Base-by-base conservation (phyloP, 305 asterid genomes). In the Coffea humblotiana region DNA sequence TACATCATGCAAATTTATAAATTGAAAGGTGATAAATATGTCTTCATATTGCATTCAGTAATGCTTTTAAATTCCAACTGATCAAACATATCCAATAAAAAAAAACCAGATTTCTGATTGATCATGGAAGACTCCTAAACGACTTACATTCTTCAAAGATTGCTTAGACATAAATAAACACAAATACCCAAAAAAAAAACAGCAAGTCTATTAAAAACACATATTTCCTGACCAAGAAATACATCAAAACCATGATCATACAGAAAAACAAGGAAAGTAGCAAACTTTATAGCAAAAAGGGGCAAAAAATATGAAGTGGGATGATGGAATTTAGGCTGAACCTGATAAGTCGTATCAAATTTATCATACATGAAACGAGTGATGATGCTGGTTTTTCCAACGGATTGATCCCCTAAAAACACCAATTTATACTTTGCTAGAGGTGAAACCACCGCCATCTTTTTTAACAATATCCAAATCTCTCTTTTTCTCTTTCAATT, bases 261-360 rank as follows among this genome's bases (percentile, higher is more conserved):
- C 16, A 79, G 15, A 23, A 70, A 45, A 35, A 18, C n/a, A 21
- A 66, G 0, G 2, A 47, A 72, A 60, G 40, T 40, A 47, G 58
- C 78, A 7, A n/a, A 19, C 54, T 67, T 65, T 0, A 18, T 2
- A 58, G 67, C 48, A 29, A 35, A 65, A 79, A 25, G 51, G 49
- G 60, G 21, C 52, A 65, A 45, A 49, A 49, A 27, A 37, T 21
- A 18, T 15, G 68, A 61, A 70, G 12, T 47, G 71, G 68, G 29
- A 68, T 64, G 25, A 11, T 18, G 21, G 68, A 78, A n/a, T 54
- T 40, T 43, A 49, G 8, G 73, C 75, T 43, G 40, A 65, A 89
- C 97, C 98, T 92, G 97, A 88, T 92, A 94, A 77, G 97, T 91
- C 61, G 93, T 92, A 86, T 94, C 98, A 89, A 94, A 93, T 87